A percentile compares a stretch with the other conserved stretches of the same genome.
Conservation (phyloP, 73 alveolate genomes). For the Paramecium primaurelia region DNA sequence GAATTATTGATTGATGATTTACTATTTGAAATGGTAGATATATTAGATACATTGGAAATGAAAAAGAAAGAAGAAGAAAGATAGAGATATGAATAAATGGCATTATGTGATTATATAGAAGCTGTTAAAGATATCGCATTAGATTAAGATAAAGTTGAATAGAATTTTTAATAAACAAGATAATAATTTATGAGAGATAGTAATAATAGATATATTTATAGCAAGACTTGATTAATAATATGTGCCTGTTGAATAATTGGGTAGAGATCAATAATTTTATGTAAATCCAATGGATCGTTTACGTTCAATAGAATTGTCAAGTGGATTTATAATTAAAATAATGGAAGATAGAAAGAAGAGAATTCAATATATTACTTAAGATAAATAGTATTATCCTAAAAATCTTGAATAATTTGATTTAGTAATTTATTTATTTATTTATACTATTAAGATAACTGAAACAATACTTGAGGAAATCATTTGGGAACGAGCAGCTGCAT, state of each 20-base stretch:
- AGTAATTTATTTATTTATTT: neutral
- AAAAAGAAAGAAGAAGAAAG: neutral
- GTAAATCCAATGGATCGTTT: neutral
- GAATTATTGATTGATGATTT: constrained; percentile 20
- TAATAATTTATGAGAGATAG: neutral
- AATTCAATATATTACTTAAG: neutral
- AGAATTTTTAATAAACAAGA: neutral
- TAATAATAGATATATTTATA: neutral
- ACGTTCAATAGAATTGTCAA: constrained; percentile 5
- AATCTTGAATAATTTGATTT: neutral
- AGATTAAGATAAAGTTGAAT: constrained; percentile 21
- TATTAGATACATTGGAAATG: neutral
- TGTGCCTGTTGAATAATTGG: constrained; percentile 7
- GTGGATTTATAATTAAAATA: constrained; percentile 25
- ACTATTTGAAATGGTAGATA: neutral
- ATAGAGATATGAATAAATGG: neutral
- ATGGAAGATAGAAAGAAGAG: constrained; percentile 15
- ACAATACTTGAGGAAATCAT: neutral
- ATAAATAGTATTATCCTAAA: neutral
- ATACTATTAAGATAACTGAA: neutral
- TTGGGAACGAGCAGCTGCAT: constrained; percentile 2
- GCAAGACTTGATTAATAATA: neutral
- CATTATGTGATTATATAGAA: constrained; percentile 27
- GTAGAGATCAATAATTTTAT: neutral
- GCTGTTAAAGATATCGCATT: constrained; percentile 10